A percentile compares a stretch with the other conserved stretches of the same genome.
phyloP scores from a whole-genome alignment of 2,329 filamentous ascomycete genomes.

The Trichophyton mentagrophytes region DNA sequence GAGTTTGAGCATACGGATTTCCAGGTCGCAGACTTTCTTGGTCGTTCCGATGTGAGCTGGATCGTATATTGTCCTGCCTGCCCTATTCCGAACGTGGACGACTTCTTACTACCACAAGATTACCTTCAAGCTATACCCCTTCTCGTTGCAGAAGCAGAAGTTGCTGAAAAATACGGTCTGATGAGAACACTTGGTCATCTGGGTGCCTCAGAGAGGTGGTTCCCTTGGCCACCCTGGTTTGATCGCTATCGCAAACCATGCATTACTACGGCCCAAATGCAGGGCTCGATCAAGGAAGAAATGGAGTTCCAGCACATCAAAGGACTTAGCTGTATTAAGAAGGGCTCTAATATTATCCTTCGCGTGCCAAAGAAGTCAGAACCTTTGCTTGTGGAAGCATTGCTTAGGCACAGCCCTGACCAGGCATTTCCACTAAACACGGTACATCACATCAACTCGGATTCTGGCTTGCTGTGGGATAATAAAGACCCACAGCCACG shows the following conservation, averaged over 20 bases:
- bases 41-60: slow-evolving; percentile 8
- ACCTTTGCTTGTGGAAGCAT: slow-evolving; percentile 2
- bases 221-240: slow-evolving; percentile 10
- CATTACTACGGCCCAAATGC: slow-evolving; percentile 6
- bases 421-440: slow-evolving; percentile 7
- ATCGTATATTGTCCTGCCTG: slow-evolving; percentile 6
- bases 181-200: slow-evolving; percentile 10
- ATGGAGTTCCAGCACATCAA: background rate
- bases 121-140: slow-evolving; percentile 9
- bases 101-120: slow-evolving; percentile 6
- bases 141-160: slow-evolving; percentile 5
- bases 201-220: slow-evolving; percentile 8
- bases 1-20: slow-evolving; percentile 10
- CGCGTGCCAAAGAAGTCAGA: slow-evolving; percentile 3
- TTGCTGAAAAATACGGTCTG: slow-evolving; percentile 8
- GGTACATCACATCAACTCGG: slow-evolving; percentile 5
- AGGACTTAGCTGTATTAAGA: slow-evolving; percentile 7
- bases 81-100: slow-evolving; percentile 8
- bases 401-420: slow-evolving; percentile 3
- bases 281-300: slow-evolving; percentile 4
- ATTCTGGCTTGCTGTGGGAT: slow-evolving; percentile 9
- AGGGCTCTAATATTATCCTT: slow-evolving; percentile 7
- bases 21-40: slow-evolving; percentile 6
- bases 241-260: slow-evolving; percentile 9
- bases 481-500: slow-evolving; percentile 5